Conservation (phyloP, 2,329 filamentous ascomycete species). For the Eurotiales sp. region DNA sequence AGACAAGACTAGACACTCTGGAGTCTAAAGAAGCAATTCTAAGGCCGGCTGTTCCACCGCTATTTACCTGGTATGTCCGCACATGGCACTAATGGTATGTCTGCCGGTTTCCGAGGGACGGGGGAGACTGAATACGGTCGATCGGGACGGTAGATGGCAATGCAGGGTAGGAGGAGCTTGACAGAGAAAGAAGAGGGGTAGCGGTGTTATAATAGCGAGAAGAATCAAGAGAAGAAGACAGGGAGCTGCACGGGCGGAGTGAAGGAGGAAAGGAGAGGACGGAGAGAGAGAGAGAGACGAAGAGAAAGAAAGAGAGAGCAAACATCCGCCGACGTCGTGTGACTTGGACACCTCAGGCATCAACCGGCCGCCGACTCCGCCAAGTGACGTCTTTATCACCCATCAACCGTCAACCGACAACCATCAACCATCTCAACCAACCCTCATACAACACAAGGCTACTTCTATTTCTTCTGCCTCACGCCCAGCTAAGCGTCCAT, state of each 20-base stretch:
- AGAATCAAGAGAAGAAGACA: too few relatives aligned
- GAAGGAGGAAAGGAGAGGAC: too few relatives aligned
- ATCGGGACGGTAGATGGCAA: not conserved
- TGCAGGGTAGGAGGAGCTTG: not conserved
- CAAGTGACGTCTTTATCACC: conserved; percentile 14
- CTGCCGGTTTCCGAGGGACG: not conserved
- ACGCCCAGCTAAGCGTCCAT: too few relatives aligned
- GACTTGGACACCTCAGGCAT: conserved; percentile 9
- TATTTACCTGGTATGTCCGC: not conserved
- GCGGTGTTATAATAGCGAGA: too few relatives aligned
- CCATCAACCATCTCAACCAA: too few relatives aligned
- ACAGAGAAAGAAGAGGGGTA: too few relatives aligned
- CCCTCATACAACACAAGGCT: too few relatives aligned
- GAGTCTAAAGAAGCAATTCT: conserved; percentile 15
- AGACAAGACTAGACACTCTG: conserved; percentile 26
- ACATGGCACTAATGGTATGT: not conserved
- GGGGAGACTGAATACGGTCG: not conserved
- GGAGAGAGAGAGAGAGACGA: too few relatives aligned
- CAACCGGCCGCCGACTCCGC: not conserved
- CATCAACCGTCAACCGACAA: too few relatives aligned
- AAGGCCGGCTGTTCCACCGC: not conserved
- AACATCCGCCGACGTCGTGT: conserved; percentile 9
- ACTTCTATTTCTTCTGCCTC: too few relatives aligned
- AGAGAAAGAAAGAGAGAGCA: too few relatives aligned
- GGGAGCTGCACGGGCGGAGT: too few relatives aligned